A percentile compares a stretch with the other conserved stretches of the same genome.
Conservation (phyloP, 2,329 filamentous ascomycete genomes). For the Tolypocladium ophioglossoides region DNA sequence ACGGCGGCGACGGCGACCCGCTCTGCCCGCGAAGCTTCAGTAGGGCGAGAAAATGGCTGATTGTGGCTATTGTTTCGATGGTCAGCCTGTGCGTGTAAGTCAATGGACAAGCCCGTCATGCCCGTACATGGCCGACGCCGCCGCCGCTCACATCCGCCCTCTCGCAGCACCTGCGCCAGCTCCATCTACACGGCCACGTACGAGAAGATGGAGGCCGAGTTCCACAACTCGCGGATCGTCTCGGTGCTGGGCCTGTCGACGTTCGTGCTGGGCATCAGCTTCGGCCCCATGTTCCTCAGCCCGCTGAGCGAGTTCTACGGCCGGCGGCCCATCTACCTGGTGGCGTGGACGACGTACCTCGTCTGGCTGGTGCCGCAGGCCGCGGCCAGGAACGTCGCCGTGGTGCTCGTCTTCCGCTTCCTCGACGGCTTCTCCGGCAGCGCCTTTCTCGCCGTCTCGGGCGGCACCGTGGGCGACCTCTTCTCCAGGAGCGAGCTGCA, state of each 20-base stretch:
- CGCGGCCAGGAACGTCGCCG: conserved; percentile 70
- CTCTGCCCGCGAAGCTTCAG: conserved; percentile 62
- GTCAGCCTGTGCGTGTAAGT: conserved; percentile 78
- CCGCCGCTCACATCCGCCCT: neutral
- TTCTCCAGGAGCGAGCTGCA: conserved; percentile 60
- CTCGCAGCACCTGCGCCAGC: conserved; percentile 61
- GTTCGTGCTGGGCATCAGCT: conserved; percentile 66
- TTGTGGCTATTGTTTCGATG: conserved; percentile 62
- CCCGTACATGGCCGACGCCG: no score
- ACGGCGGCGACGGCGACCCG: conserved; percentile 60
- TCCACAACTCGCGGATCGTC: conserved; percentile 58
- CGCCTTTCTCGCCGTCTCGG: conserved; percentile 63
- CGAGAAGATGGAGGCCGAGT: conserved; percentile 62
- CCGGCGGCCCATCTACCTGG: conserved; percentile 68
- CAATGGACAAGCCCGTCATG: no score
- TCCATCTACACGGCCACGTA: conserved; percentile 89
- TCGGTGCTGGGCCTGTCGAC: conserved; percentile 72
- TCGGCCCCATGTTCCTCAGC: conserved; percentile 52
- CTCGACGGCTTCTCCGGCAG: conserved; percentile 63
- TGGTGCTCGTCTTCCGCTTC: conserved; percentile 69
- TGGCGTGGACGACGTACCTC: conserved; percentile 62
- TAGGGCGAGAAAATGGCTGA: conserved; percentile 62
- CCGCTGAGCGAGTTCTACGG: conserved; percentile 72
- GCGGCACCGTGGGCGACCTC: conserved; percentile 76
- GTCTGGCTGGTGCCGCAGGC: conserved; percentile 77